phyloP scores from a whole-genome alignment of 805 yeast species.

The Candida krabiensis region DNA sequence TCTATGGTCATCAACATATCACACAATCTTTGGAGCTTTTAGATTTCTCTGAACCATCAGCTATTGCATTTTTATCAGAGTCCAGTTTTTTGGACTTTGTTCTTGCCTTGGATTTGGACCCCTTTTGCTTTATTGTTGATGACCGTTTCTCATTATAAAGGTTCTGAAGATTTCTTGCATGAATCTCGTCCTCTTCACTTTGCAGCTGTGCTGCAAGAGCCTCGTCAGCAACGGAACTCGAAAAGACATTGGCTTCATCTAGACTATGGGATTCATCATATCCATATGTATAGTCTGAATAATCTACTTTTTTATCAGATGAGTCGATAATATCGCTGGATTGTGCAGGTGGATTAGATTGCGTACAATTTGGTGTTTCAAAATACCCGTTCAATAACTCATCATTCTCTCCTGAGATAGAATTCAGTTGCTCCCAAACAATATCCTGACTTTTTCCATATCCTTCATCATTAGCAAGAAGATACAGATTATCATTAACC shows the following conservation, averaged over 20 bases:
- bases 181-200: constrained; percentile 32
- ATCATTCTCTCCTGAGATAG: constrained; percentile 70
- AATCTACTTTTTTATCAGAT: constrained; percentile 7
- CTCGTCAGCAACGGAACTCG: constrained; percentile 19
- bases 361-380: constrained; percentile 33
- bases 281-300: constrained; percentile 16
- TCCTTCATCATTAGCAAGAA: constrained; percentile 75
- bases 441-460: constrained; percentile 46
- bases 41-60: too few relatives aligned
- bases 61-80: too few relatives aligned
- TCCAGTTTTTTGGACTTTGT: too few relatives aligned
- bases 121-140: too few relatives aligned
- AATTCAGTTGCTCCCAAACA: constrained; percentile 79
- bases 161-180: constrained; percentile 29
- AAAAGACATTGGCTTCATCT: neutral
- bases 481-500: constrained; percentile 48
- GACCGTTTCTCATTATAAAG: constrained; percentile 14
- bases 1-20: too few relatives aligned
- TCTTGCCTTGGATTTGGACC: too few relatives aligned
- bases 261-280: constrained; percentile 20
- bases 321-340: neutral
- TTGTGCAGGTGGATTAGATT: constrained; percentile 2
- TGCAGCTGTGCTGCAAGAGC: constrained; percentile 32
- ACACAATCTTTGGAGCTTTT: too few relatives aligned
- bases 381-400: constrained; percentile 68